phyloP scores from a whole-genome alignment of 331 rosid species.

The Rosa hybrid region DNA sequence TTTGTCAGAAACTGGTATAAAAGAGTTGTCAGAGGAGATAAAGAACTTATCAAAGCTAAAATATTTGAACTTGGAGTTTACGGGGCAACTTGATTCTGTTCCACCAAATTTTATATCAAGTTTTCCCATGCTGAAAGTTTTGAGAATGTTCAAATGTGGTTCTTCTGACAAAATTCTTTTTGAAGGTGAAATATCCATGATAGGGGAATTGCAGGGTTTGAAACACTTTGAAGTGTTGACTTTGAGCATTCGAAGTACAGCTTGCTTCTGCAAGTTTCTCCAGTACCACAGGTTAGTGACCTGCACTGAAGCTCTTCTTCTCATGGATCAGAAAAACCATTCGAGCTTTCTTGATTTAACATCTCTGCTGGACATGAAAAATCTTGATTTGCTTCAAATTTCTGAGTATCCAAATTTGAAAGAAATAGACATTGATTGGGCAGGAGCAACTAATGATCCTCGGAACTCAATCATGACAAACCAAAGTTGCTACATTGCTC shows the following conservation, averaged over 20 bases:
- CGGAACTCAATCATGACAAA: background rate
- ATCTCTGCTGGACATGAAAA: background rate
- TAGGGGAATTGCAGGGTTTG: background rate
- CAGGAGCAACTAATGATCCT: background rate
- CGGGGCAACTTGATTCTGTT: background rate
- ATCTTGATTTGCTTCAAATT: background rate
- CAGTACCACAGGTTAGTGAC: background rate
- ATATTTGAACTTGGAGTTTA: constrained; percentile 18
- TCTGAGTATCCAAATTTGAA: background rate
- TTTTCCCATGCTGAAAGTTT: constrained; percentile 25
- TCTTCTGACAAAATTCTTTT: background rate
- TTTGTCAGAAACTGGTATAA: background rate
- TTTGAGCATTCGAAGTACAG: background rate
- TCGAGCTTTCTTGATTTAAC: background rate
- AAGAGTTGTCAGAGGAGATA: background rate
- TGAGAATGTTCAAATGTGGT: constrained; percentile 13
- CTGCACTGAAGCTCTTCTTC: background rate
- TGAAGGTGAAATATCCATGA: background rate
- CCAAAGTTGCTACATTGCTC: background rate
- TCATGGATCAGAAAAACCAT: background rate
- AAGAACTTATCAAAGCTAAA: constrained; percentile 21
- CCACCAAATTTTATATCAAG: constrained; percentile 18
- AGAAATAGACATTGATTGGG: background rate
- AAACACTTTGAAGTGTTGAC: background rate
- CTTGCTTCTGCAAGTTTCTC: background rate